These are phyloP conservation scores for Akanthomyces lecanii DNA, from an alignment of 2,329 filamentous ascomycete species.

Conservation along the genomic window DNA sequence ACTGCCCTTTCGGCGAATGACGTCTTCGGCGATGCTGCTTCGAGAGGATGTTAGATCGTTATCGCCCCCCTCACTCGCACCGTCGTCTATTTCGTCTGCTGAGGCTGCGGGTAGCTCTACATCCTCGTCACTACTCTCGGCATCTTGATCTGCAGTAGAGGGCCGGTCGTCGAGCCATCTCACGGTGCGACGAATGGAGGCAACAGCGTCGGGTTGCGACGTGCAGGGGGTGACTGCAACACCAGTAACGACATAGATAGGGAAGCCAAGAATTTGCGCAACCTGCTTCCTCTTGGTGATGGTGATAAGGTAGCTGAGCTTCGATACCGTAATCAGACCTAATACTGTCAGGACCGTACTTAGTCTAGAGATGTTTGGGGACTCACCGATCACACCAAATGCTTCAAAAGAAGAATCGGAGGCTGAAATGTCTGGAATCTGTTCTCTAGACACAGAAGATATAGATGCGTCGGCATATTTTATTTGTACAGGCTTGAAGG, in stretches of 20 bases:
- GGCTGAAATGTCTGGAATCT: slow-evolving; percentile 40
- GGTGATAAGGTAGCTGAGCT: slow-evolving; percentile 76
- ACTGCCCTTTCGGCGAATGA: slow-evolving; percentile 74
- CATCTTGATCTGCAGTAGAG: slow-evolving; percentile 37
- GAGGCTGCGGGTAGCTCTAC: slow-evolving; percentile 31
- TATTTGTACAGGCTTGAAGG: slow-evolving; percentile 59
- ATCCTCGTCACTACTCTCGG: slow-evolving; percentile 47
- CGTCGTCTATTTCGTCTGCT: slow-evolving; percentile 44
- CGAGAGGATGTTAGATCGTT: slow-evolving; percentile 31
- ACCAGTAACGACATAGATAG: slow-evolving; percentile 83
- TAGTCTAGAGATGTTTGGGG: not conserved
- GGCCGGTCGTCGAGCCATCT: slow-evolving; percentile 35
- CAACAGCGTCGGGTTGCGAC: slow-evolving; percentile 68
- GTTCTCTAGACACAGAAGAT: slow-evolving; percentile 41
- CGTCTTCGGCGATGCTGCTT: slow-evolving; percentile 78
- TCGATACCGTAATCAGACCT: slow-evolving; percentile 84
- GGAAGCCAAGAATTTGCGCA: slow-evolving; percentile 75
- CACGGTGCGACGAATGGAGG: slow-evolving; percentile 62
- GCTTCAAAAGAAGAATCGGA: slow-evolving; percentile 53
- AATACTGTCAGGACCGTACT: slow-evolving; percentile 14
- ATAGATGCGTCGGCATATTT: slow-evolving; percentile 61
- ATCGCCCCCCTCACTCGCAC: slow-evolving; percentile 31
- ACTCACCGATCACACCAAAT: slow-evolving; percentile 55
- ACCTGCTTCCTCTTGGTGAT: slow-evolving; percentile 86
- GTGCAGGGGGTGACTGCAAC: slow-evolving; percentile 86